Base-by-base conservation (phyloP, 1,139 yeast species). In the Saccharomyces hybrid region DNA sequence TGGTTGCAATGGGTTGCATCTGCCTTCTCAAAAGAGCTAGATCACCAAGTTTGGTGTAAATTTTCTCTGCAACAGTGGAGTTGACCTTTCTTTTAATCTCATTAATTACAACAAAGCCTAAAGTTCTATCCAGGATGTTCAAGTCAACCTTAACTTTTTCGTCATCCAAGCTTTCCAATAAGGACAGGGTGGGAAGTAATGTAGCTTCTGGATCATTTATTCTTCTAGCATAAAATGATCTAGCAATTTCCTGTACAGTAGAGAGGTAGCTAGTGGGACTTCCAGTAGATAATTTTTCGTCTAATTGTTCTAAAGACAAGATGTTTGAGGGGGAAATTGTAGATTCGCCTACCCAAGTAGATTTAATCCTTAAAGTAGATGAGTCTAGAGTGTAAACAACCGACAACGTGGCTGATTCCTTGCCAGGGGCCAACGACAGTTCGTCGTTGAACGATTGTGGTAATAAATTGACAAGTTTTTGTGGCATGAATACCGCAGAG, bases 401-500 rank as follows among this genome's bases (percentile, higher is more conserved):
- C 16, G 95, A 84, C n/a, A 93, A 60, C 0, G 96, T 83, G 54
- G 90, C 81, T 46, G 83, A 78, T 57, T 77, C 75, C 57, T 79
- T 80, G 57, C 80, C 83, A 53, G 80, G 84, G 48, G 78, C 75
- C 65, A 93, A 84, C 1, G 90, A 82, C 49, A 87, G 75, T 41
- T 76, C 60, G 11, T 80, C 78, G 60, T 82, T 83, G 50, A 89
- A 77, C 49, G 78, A 77, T 41, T 75, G 75, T 1, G 98, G 97
- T 60, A 87, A 79, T 64, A 93, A 76, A 58, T 86, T 82, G 44
- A 79, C 78, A 25, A 77, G 72, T 60, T 84, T 84, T 67, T 91
- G 96, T n/a, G 95, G 95, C 71, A 93, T 79, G 67, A 85, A 86
- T 5, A 93, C 98, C 13, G 96, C 84, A 2, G 93, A 83, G 1